Evolutionary conservation across 2,329 filamentous ascomycete genomes (phyloP).

Genomic region (Botrytis fabae): DNA sequence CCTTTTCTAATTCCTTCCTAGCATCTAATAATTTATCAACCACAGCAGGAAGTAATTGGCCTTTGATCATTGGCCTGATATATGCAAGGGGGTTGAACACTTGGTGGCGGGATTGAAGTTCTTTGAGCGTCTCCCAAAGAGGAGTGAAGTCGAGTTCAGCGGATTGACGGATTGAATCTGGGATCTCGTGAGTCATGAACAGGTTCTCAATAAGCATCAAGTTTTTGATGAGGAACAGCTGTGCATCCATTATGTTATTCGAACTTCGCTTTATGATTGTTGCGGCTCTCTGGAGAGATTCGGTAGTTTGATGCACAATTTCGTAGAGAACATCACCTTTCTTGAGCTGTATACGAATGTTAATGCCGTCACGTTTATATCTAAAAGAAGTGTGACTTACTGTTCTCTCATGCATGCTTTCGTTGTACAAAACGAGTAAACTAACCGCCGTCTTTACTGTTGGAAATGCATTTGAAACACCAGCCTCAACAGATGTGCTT

Average conservation of each 20-base stretch:
- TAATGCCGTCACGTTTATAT: constrained; percentile 27
- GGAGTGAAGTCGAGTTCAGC: constrained; percentile 61
- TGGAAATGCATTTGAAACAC: constrained; percentile 59
- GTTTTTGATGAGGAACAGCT: constrained; percentile 93
- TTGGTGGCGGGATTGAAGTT: constrained; percentile 50
- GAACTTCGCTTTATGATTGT: constrained; percentile 62
- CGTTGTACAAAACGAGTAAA: constrained; percentile 60
- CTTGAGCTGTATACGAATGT: constrained; percentile 28
- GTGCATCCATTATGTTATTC: constrained; percentile 66
- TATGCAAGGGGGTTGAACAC: constrained; percentile 54
- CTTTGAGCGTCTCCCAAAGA: constrained; percentile 61
- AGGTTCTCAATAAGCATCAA: constrained; percentile 94
- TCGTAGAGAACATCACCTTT: constrained; percentile 64
- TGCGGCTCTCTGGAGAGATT: constrained; percentile 77
- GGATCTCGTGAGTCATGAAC: constrained; percentile 93
- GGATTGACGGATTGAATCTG: constrained; percentile 55
- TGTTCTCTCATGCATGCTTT: constrained; percentile 39
- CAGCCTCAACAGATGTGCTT: constrained; percentile 55
- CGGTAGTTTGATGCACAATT: constrained; percentile 87
- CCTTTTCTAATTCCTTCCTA: constrained; percentile 63
- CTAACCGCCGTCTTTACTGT: constrained; percentile 59
- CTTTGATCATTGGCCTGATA: constrained; percentile 46
- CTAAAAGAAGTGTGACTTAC: constrained; percentile 30
- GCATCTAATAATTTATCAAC: constrained; percentile 54
- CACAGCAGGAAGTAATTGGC: constrained; percentile 40